These are phyloP conservation scores for Candida alai DNA, from an alignment of 805 yeast species.

Conservation along the genomic window DNA sequence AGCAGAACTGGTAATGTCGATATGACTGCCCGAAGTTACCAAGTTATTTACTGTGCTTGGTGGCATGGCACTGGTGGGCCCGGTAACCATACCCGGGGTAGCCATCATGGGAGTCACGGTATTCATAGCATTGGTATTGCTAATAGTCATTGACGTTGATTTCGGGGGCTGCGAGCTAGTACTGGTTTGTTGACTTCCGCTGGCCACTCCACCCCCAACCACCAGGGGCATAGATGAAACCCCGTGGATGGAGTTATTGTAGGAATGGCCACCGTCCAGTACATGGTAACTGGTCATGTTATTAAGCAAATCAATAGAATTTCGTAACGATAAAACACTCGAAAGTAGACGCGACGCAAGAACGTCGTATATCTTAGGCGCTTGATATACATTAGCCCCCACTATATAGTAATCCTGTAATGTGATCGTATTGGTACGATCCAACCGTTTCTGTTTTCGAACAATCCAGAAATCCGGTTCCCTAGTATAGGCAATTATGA, in stretches of 20 bases:
- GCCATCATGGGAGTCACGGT: slow-evolving; percentile 8
- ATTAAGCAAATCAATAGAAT: slow-evolving; percentile 30
- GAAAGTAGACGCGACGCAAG: slow-evolving; percentile 61
- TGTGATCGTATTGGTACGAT: slow-evolving; percentile 40
- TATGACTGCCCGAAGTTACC: slow-evolving; percentile 8
- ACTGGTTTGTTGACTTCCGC: neutral
- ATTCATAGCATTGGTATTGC: slow-evolving; percentile 7
- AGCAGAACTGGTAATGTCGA: slow-evolving; percentile 25
- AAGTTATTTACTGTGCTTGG: slow-evolving; percentile 1
- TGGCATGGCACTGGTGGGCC: slow-evolving; percentile 1
- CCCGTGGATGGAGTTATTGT: slow-evolving; percentile 11
- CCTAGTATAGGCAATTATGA: slow-evolving; percentile 63
- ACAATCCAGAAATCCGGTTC: slow-evolving; percentile 95
- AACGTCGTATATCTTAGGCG: slow-evolving; percentile 73
- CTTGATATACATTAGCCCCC: slow-evolving; percentile 90
- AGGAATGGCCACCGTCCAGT: slow-evolving; percentile 32
- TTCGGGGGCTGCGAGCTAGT: slow-evolving; percentile 7
- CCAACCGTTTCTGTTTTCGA: slow-evolving; percentile 67
- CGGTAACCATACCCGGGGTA: slow-evolving; percentile 2
- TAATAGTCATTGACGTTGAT: slow-evolving; percentile 8
- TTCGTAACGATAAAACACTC: slow-evolving; percentile 32
- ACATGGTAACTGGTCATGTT: slow-evolving; percentile 29
- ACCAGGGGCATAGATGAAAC: slow-evolving; percentile 10
- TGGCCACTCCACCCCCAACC: too few species aligned
- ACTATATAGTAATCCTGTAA: slow-evolving; percentile 81